phyloP scores from a whole-genome alignment of 1,139 yeast species.

The Nakaseomyces kungkrabaensis region DNA sequence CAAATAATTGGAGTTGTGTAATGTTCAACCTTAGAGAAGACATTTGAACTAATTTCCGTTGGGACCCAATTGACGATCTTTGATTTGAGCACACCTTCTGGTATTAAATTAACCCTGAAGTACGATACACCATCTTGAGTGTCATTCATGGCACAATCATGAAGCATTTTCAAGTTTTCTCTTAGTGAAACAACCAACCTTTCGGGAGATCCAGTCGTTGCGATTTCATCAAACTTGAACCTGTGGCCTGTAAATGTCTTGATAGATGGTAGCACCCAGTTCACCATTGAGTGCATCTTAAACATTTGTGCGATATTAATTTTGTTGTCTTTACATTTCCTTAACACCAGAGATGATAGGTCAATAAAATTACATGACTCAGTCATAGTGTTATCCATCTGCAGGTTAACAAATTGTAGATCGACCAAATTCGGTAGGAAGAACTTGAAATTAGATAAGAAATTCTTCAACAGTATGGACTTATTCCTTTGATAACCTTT shows the following conservation, averaged over 20 bases:
- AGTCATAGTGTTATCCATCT: constrained; percentile 3
- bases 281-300: constrained; percentile 18
- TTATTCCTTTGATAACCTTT: constrained; percentile 1
- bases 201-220: constrained; percentile 13
- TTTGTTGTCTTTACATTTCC: constrained; percentile 9
- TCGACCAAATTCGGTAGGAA: constrained; percentile 10
- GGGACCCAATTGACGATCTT: constrained; percentile 20
- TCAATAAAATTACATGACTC: constrained; percentile 22
- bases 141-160: constrained; percentile 13
- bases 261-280: constrained; percentile 19
- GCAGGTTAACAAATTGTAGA: constrained; percentile 10
- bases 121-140: constrained; percentile 21
- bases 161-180: constrained; percentile 13
- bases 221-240: constrained; percentile 18
- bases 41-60: constrained; percentile 3
- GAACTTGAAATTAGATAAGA: constrained; percentile 8
- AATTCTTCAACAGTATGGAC: constrained; percentile 9
- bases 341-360: constrained; percentile 14
- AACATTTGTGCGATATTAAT: constrained; percentile 13
- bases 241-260: constrained; percentile 20
- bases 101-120: constrained; percentile 18
- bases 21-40: constrained; percentile 2
- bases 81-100: constrained; percentile 15
- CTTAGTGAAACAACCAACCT: constrained; percentile 9
- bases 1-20: constrained; percentile 14